Conservation (phyloP, 257 asterid genomes). For the Pogostemon cablin region DNA sequence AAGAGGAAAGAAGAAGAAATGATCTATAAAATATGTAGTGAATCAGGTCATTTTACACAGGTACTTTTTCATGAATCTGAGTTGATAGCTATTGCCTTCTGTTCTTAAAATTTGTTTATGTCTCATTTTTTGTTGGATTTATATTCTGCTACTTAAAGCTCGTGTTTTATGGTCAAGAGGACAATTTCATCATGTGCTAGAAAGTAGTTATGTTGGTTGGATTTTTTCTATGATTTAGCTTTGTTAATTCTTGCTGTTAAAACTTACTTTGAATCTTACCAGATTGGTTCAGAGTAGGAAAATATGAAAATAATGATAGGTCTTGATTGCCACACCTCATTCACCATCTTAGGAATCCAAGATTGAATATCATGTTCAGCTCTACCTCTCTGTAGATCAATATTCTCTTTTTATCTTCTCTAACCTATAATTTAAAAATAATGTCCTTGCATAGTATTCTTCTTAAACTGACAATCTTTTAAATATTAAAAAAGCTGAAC, state of each 20-base stretch:
- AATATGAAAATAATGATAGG: not conserved
- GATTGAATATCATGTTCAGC: not conserved
- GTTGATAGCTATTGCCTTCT: constrained; percentile 10
- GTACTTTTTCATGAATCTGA: constrained; percentile 40
- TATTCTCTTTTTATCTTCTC: constrained; percentile 8
- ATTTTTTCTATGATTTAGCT: constrained; percentile 12
- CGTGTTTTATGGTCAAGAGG: not conserved
- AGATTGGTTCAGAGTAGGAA: not conserved
- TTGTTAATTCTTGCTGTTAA: constrained; percentile 16
- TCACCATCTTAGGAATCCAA: not conserved
- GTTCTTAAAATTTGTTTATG: not conserved
- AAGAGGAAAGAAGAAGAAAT: constrained; percentile 97
- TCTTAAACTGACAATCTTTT: not conserved
- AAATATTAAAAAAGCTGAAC: not conserved
- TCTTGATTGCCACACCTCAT: not conserved
- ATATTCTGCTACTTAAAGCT: not conserved
- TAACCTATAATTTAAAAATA: not conserved
- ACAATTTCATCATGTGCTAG: not conserved
- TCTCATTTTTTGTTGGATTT: constrained; percentile 1
- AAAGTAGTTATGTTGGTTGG: constrained; percentile 12
- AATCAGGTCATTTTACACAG: constrained; percentile 98
- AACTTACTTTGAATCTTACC: not conserved
- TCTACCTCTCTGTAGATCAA: not conserved
- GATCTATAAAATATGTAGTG: constrained; percentile 97
- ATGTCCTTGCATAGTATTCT: not conserved